Evolutionary conservation across 2,329 filamentous ascomycete species (phyloP), one percentile per base, ranked within the genome.

Genomic region (Tolypocladium ovalisporum): DNA sequence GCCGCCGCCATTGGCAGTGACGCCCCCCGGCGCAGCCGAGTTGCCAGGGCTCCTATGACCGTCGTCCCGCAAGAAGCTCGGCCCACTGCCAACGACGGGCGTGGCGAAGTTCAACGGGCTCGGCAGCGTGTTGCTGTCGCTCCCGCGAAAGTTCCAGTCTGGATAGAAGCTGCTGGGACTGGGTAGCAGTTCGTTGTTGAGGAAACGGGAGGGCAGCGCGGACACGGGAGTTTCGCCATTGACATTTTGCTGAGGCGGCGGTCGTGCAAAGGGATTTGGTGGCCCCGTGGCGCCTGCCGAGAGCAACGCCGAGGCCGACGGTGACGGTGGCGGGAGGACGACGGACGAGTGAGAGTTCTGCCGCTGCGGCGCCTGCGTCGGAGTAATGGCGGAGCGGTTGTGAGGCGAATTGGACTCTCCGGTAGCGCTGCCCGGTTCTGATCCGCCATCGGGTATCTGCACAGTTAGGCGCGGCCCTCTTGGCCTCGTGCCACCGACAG

Each of bases 101-200:
- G 94, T 97, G 37, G 90, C 88, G 71, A 97, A 97, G 60, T 92
- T 96, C 62, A 97, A 75, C 12, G 94, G 94, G 69, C 91, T 97
- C 0, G 92, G 92, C 54, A 97, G 78, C 63, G 95, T 94, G 66
- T 94, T 96, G 69, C 81, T 88, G 63, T 94, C 89, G 57, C 77
- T 71, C 70, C 84, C 70, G 70, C 85, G 68, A 70, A 89, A 91
- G 63, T 88, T 86, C 92, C 92, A 97, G 61, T 96, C 91, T 0
- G 88, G 86, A 67, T 96, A 97, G 74, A 97, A 97, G 62, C 85
- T 90, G 62, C 88, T 95, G 0, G 94, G 94, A 57, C 90, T 96
- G 0, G 94, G 92, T 19, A 97, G 78, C 56, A 97, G 85, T 39
- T 92, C 90, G 62, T 89, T 90, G 58, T 86, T 88, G 64, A 97